Conservation (phyloP, 75 land plant genomes). For the Sequoiadendron giganteum region DNA sequence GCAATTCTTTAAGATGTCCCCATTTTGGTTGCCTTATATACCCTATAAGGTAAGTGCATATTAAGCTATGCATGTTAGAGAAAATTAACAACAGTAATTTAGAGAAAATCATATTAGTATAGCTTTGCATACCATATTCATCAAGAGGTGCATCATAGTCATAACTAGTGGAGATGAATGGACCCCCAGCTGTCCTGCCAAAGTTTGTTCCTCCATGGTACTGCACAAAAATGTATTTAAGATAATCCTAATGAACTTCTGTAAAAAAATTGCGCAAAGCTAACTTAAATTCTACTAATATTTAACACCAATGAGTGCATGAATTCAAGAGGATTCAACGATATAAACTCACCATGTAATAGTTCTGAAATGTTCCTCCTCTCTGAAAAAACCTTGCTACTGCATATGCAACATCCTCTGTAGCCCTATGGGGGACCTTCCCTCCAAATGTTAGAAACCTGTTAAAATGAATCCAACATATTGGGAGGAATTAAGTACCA, state of each 20-base stretch:
- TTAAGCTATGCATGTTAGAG: background rate
- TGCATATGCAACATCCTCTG: slow-evolving; percentile 93
- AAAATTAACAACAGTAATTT: background rate
- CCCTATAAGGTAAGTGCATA: slow-evolving; percentile 38
- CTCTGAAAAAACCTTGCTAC: slow-evolving; percentile 98
- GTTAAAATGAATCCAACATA: background rate
- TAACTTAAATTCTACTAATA: background rate
- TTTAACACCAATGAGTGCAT: background rate
- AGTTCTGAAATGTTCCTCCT: slow-evolving; percentile 95
- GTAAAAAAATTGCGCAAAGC: background rate
- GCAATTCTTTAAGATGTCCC: slow-evolving; percentile 85
- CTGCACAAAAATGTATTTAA: slow-evolving; percentile 12
- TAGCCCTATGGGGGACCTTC: slow-evolving; percentile 76
- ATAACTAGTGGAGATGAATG: slow-evolving; percentile 72
- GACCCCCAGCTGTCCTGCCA: slow-evolving; percentile 75
- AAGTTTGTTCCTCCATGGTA: slow-evolving; percentile 64
- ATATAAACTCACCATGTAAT: slow-evolving; percentile 77
- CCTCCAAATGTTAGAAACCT: slow-evolving; percentile 87
- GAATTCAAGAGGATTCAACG: background rate
- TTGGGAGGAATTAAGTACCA: background rate
- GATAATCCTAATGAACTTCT: background rate
- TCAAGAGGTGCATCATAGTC: slow-evolving; percentile 86
- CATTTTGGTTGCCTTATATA: slow-evolving; percentile 81
- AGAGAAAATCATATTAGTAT: background rate
- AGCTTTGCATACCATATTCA: slow-evolving; percentile 44